Evolutionary conservation across 208 protist species (phyloP).

Genomic region (Leishmania aethiopica): DNA sequence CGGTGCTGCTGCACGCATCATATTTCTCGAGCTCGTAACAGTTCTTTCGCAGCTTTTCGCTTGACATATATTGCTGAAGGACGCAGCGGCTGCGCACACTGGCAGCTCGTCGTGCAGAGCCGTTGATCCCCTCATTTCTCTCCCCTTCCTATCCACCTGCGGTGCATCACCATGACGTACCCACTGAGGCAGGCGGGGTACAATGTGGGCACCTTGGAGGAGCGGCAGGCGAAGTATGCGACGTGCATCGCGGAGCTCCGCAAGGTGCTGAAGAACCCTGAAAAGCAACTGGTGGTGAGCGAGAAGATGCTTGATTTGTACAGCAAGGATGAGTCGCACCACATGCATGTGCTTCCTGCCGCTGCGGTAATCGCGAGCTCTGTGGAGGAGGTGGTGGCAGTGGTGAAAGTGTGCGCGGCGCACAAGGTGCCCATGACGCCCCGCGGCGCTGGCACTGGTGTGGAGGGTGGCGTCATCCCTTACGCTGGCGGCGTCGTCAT

Average conservation of each 20-base stretch:
- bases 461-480: slow-evolving; percentile 62
- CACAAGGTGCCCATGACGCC: slow-evolving; percentile 58
- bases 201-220: slow-evolving; percentile 18
- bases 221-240: slow-evolving; percentile 40
- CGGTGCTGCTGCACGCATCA: not conserved
- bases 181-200: slow-evolving; percentile 4
- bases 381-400: slow-evolving; percentile 34
- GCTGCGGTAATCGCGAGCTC: slow-evolving; percentile 34
- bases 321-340: slow-evolving; percentile 40
- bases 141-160: not conserved
- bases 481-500: slow-evolving; percentile 64
- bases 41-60: not conserved
- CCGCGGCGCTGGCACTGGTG: slow-evolving; percentile 49
- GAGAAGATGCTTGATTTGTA: slow-evolving; percentile 34
- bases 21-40: not conserved
- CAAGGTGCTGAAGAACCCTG: slow-evolving; percentile 33
- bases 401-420: slow-evolving; percentile 37
- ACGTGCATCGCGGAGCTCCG: slow-evolving; percentile 32
- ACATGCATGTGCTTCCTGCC: slow-evolving; percentile 27
- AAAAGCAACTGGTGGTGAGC: slow-evolving; percentile 36
- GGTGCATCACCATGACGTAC: not conserved
- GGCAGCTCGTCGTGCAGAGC: not conserved
- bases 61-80: not conserved
- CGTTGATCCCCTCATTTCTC: not conserved
- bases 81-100: not conserved